Evolutionary conservation across 1,139 yeast genomes (phyloP).

Genomic region (Pichia sp.): DNA sequence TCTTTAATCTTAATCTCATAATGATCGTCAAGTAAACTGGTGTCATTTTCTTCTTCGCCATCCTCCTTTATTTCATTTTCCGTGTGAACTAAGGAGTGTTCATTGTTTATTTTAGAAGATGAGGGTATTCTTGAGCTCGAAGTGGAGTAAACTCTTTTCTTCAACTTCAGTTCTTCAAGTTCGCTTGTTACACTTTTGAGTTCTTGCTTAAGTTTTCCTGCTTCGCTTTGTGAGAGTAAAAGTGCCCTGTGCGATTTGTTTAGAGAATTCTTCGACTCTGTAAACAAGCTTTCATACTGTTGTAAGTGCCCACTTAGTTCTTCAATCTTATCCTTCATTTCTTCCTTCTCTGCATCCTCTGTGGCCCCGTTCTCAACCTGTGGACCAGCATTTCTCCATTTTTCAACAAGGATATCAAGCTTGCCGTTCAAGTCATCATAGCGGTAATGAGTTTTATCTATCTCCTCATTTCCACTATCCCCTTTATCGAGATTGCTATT

Average conservation of each 20-base stretch:
- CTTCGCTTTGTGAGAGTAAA: constrained; percentile 64
- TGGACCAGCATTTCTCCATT: constrained; percentile 8
- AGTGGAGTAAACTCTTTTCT: constrained; percentile 32
- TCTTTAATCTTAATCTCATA: constrained; percentile 74
- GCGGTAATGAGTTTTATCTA: not conserved
- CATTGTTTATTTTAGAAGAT: constrained; percentile 7
- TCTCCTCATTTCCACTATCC: not conserved
- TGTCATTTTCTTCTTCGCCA: constrained; percentile 29
- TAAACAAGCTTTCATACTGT: constrained; percentile 50
- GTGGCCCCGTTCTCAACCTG: constrained; percentile 1
- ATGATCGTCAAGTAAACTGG: constrained; percentile 44
- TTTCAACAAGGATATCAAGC: constrained; percentile 6
- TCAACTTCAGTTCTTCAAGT: constrained; percentile 59
- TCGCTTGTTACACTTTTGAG: constrained; percentile 55
- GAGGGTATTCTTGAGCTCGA: constrained; percentile 10
- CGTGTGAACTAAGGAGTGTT: constrained; percentile 17
- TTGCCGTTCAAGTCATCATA: constrained; percentile 6
- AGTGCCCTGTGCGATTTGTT: constrained; percentile 72
- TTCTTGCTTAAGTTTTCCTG: constrained; percentile 49
- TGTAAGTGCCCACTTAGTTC: constrained; percentile 12
- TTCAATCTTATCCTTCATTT: constrained; percentile 20
- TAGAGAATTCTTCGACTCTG: constrained; percentile 64
- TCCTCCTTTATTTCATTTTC: too few relatives aligned
- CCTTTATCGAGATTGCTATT: constrained; percentile 1
- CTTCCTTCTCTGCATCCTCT: constrained; percentile 12